Base-by-base conservation (phyloP, 768 basidiomycete species). In the Dioszegia aurantiaca region DNA sequence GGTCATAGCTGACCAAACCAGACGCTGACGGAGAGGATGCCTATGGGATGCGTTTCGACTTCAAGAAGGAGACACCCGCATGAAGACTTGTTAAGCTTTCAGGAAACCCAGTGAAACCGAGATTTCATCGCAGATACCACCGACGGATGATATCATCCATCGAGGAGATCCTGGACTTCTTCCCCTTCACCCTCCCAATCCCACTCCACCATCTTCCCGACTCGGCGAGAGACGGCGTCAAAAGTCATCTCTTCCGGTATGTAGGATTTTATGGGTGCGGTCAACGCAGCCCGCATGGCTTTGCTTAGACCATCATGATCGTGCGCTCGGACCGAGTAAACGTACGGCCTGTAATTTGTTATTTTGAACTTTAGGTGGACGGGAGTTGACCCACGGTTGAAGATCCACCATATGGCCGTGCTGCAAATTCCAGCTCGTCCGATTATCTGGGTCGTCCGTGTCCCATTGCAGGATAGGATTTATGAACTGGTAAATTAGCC, bases 21-120 rank as follows among this genome's bases (percentile, higher is more conserved):
- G 91, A 94, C 78, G 92, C 90, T 2, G 91, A 95, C 69, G 91
- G 91, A 3, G 91, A 95, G 77, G 90, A 93, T 61, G 92, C 92
- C 21, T 92, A 90, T 70, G 86, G 89, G 2, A 95, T 95, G 91
- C 82, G 85, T 23, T 81, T 90, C 36, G 40, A 73, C 30, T 75
- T 77, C 60, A 68, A 66, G n/a, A 10, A 49, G 36, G 16, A 24
- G 19, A 23, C 19, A 37, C 11, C 47, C 4, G n/a, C 33, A 49
- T 49, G 47, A n/a, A n/a, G n/a, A n/a, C n/a, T n/a, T n/a, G n/a
- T n/a, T n/a, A n/a, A n/a, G n/a, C n/a, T n/a, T n/a, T n/a, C n/a
- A n/a, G n/a, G n/a, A n/a, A n/a, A n/a, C n/a, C n/a, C n/a, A 33
- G 14, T 33, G 8, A 33, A 33, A 6, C 33, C 33, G 14, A 6